Percentiles rank a stretch among this genome's conserved stretches.
Evolutionary conservation across 2,329 filamentous ascomycete genomes (phyloP).

Genomic region (Seiridium cupressi): DNA sequence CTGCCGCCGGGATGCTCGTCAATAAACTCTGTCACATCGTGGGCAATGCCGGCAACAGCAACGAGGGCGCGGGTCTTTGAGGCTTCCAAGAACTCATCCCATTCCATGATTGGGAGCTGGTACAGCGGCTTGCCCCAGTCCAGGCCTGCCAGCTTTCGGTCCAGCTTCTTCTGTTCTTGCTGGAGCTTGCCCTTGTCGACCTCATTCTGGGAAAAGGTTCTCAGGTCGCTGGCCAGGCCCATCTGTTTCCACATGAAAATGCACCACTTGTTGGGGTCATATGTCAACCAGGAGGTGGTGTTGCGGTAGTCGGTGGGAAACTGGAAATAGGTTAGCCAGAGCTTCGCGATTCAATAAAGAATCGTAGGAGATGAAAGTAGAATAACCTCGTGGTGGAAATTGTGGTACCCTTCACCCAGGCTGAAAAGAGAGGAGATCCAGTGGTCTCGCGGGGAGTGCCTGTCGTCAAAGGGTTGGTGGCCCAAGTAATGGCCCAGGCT

Average conservation of each 20-base stretch:
- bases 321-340: conserved; percentile 31
- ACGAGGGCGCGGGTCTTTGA: conserved; percentile 48
- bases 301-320: conserved; percentile 93
- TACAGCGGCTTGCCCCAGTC: conserved; percentile 58
- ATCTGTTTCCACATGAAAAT: conserved; percentile 84
- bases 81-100: conserved; percentile 61
- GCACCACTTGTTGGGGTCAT: conserved; percentile 88
- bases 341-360: background rate
- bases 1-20: conserved; percentile 64
- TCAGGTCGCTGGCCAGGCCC: conserved; percentile 81
- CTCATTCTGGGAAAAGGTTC: conserved; percentile 88
- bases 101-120: conserved; percentile 57
- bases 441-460: conserved; percentile 87
- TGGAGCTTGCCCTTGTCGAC: conserved; percentile 69
- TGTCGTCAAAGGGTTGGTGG: conserved; percentile 89
- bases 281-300: conserved; percentile 87
- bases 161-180: conserved; percentile 64
- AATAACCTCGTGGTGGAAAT: background rate
- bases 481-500: conserved; percentile 88
- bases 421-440: conserved; percentile 83
- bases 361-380: background rate
- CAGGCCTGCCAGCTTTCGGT: conserved; percentile 57
- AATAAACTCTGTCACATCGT: conserved; percentile 62
- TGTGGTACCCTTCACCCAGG: conserved; percentile 69
- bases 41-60: conserved; percentile 53